Percentiles rank a stretch among this genome's conserved stretches.
Evolutionary conservation across 2,329 filamentous ascomycete species (phyloP).

Genomic region (Cercospora berteroae): DNA sequence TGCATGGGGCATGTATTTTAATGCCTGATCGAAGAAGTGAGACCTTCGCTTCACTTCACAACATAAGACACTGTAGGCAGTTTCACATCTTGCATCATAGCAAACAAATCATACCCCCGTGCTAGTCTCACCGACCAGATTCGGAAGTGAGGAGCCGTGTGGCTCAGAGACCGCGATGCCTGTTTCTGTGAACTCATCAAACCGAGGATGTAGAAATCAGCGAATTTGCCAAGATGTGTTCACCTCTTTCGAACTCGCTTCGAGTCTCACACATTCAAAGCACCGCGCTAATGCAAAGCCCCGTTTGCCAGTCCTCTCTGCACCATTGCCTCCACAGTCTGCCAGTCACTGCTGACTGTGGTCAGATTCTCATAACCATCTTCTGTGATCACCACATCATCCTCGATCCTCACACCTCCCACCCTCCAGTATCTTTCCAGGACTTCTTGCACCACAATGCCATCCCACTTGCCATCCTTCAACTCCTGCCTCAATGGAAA

Average conservation of each 20-base stretch:
- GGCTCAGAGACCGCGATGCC: neutral
- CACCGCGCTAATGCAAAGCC: neutral
- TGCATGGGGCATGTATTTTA: no score
- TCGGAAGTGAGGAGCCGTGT: no score
- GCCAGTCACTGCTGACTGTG: slow-evolving; percentile 63
- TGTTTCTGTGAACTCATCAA: neutral
- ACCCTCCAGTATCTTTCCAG: slow-evolving; percentile 71
- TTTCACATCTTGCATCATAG: no score
- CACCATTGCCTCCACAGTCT: slow-evolving; percentile 31
- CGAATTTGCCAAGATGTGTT: neutral
- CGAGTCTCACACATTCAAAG: neutral
- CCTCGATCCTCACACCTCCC: slow-evolving; percentile 87
- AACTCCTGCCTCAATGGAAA: slow-evolving; percentile 71
- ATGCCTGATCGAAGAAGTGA: no score
- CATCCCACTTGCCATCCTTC: slow-evolving; percentile 58
- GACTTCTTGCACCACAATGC: slow-evolving; percentile 64
- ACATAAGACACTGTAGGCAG: no score
- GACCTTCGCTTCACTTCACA: no score
- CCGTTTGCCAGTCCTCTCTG: slow-evolving; percentile 12
- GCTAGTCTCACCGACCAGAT: no score
- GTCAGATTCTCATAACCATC: slow-evolving; percentile 82
- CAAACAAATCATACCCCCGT: no score
- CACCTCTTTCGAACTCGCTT: neutral
- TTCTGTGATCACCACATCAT: slow-evolving; percentile 78
- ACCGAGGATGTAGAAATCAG: neutral